Base-by-base conservation (phyloP, 257 asterid genomes). In the Nicotiana sylvestris region DNA sequence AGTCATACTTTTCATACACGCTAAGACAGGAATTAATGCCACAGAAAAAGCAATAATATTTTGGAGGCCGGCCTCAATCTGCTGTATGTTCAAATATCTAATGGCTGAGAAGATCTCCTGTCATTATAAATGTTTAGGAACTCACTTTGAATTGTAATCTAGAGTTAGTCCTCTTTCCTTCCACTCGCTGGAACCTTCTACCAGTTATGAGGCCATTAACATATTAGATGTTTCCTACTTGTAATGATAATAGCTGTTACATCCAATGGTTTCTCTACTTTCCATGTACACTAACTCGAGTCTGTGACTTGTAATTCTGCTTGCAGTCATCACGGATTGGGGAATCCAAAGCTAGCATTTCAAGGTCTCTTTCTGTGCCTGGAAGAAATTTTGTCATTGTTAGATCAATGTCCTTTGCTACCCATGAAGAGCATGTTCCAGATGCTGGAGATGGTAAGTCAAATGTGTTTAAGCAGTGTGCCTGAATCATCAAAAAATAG, bases 361-460 rank as follows among this genome's bases (percentile, higher is more conserved):
- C 95, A n/a, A 93, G 99, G 91, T 96, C 99, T 16, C 93, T 92
- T 25, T 96, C 99, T 66, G 92, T 91, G 62, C 98, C 98, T 7
- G 94, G 92, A 84, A 91, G 89, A 86, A 92, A 84, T 78, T 32
- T 83, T 62, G 82, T 96, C 69, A 94, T 96, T 61, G 92, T 96
- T 64, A 90, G 98, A 88, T 92, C 97, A 64, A 57, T 88, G 65
- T 94, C 98, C 61, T 92, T 93, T 83, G 85, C 92, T 66, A 76
- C 87, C 80, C 88, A 89, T 3, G 93, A 87, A 88, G 90, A 84
- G 87, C 88, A 84, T 78, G 87, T 84, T 87, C 84, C 92, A 57
- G 90, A 84, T 79, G 46, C 87, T 77, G 91, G 87, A 81, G 85
- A 82, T 16, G 99, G 98, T 96, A 94, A 66, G 94, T 81, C 85